phyloP scores from a whole-genome alignment of 2,329 filamentous ascomycete genomes.

The Metarhizium robertsii region DNA sequence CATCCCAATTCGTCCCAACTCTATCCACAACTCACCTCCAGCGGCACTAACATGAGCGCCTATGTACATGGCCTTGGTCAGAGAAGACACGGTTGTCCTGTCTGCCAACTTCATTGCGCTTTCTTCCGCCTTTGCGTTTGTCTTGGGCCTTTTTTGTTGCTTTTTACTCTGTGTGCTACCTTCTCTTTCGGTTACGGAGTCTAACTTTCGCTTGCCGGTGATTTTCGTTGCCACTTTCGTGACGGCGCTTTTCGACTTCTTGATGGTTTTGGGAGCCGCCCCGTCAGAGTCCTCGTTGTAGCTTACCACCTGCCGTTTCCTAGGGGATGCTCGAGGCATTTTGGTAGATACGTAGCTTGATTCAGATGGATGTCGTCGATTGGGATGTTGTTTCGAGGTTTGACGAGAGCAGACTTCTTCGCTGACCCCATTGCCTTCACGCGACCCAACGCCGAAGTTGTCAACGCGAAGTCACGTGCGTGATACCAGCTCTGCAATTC shows the following conservation, averaged over 20 bases:
- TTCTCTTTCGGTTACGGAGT: slow-evolving; percentile 15
- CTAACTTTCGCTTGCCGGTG: slow-evolving; percentile 12
- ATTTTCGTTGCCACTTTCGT: slow-evolving; percentile 2
- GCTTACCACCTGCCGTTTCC: slow-evolving; percentile 21
- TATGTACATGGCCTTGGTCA: slow-evolving; percentile 67
- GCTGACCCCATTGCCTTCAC: not conserved
- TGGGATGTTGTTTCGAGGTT: not conserved
- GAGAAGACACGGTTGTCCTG: slow-evolving; percentile 52
- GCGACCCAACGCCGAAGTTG: not conserved
- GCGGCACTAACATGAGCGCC: slow-evolving; percentile 89
- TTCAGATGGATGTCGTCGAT: not conserved
- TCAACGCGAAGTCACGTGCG: slow-evolving; percentile 12
- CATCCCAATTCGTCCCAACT: not conserved
- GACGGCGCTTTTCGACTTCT: not conserved
- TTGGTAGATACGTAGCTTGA: not conserved
- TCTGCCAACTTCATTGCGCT: slow-evolving; percentile 53
- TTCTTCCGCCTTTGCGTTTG: slow-evolving; percentile 25
- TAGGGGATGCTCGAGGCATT: slow-evolving; percentile 26
- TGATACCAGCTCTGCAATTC: not conserved
- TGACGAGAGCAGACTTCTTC: not conserved
- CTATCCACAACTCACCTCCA: slow-evolving; percentile 50
- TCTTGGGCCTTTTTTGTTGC: slow-evolving; percentile 34
- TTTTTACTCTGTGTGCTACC: slow-evolving; percentile 13
- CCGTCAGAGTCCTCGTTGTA: slow-evolving; percentile 21
- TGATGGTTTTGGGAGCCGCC: slow-evolving; percentile 10